Conservation (phyloP, 371 early-diverging fungal genomes). For the Mucor irregularis region DNA sequence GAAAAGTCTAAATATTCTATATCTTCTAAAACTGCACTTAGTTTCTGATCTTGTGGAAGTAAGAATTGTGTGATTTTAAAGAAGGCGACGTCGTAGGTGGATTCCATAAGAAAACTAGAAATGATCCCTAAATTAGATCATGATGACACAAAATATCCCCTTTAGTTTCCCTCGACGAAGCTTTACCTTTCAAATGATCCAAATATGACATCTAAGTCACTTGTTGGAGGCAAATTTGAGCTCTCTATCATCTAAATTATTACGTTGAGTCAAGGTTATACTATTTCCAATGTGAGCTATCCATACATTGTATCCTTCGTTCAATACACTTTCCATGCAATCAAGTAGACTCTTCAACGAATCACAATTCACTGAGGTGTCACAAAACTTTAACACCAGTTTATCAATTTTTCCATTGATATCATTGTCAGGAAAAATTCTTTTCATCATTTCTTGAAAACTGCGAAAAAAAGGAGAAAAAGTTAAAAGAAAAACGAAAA, state of each 20-base stretch:
- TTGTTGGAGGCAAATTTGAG: conserved; percentile 7
- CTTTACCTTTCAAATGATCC: conserved; percentile 44
- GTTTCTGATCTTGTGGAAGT: conserved; percentile 36
- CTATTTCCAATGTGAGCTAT: not conserved
- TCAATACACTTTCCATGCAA: conserved; percentile 13
- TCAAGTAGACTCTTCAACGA: conserved; percentile 10
- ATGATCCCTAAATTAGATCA: not conserved
- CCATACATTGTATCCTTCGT: conserved; percentile 16
- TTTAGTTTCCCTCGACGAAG: not conserved
- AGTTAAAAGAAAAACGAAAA: not conserved
- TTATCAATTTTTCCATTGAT: conserved; percentile 7
- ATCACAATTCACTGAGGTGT: conserved; percentile 14
- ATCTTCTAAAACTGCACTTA: conserved; percentile 36
- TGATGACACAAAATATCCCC: not conserved
- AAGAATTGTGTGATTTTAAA: conserved; percentile 52
- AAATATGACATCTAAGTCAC: conserved; percentile 29
- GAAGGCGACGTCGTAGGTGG: conserved; percentile 59
- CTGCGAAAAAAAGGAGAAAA: not conserved
- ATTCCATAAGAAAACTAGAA: conserved; percentile 53
- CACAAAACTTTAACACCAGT: conserved; percentile 19
- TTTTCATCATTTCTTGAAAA: conserved; percentile 11
- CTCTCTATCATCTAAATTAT: not conserved
- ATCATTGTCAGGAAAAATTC: not conserved
- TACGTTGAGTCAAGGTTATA: not conserved
- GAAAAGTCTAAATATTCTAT: conserved; percentile 51